A percentile compares a stretch with the other conserved stretches of the same genome.
Conservation (phyloP, 2,329 filamentous ascomycete species). For the Proliferodiscus dingleyae region DNA sequence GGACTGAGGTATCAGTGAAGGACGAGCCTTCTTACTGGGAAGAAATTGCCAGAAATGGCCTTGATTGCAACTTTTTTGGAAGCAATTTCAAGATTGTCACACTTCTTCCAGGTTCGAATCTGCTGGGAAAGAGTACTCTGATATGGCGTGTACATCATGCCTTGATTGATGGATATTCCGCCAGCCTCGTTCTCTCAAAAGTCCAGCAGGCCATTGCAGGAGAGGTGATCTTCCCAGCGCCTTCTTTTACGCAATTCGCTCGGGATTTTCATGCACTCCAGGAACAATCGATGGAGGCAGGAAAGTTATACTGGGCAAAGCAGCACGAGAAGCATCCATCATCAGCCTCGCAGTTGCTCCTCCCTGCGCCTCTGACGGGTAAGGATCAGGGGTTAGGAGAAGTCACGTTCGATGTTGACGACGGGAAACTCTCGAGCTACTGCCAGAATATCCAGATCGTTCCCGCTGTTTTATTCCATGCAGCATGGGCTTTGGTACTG, state of each 20-base stretch:
- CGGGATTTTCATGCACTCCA: not conserved
- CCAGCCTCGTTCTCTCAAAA: conserved; percentile 6
- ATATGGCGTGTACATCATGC: conserved; percentile 33
- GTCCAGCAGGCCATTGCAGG: conserved; percentile 2
- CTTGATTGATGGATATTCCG: conserved; percentile 32
- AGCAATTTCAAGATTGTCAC: no score
- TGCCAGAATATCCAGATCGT: conserved; percentile 1
- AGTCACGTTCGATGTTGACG: not conserved
- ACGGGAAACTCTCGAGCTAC: conserved; percentile 6
- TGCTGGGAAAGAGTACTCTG: conserved; percentile 13
- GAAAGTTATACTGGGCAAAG: no score
- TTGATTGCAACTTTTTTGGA: no score
- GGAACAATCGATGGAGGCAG: not conserved
- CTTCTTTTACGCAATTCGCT: not conserved
- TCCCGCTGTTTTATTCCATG: conserved; percentile 23
- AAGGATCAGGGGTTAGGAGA: not conserved
- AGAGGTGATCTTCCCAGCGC: not conserved
- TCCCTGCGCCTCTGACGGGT: no score
- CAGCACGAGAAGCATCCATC: no score
- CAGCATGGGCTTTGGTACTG: conserved; percentile 34
- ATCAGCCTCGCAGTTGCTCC: no score
- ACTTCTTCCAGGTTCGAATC: no score
- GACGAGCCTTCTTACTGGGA: not conserved
- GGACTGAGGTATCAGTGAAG: not conserved
- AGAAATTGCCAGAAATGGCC: not conserved